Evolutionary conservation across 2,329 filamentous ascomycete genomes (phyloP), one percentile per base, ranked within the genome.

Genomic region (Trichophyton rubrum): DNA sequence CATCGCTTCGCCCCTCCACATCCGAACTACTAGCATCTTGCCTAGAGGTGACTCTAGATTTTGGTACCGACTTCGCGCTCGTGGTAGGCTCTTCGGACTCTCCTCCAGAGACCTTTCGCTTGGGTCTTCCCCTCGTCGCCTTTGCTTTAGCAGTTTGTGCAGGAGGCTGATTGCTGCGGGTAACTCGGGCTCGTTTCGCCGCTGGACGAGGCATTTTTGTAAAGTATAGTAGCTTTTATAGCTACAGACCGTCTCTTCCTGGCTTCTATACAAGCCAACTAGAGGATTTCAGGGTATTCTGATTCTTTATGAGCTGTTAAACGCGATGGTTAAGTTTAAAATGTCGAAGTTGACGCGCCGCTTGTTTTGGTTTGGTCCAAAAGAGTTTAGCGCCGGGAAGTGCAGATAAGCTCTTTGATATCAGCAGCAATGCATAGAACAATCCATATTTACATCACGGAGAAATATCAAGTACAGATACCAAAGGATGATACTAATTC

Each of bases 301-400:
- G 22, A 7, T 5, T 30, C 22, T 11, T 27, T 15, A 24, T 30
- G 45, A 51, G 45, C 20, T 20, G 33, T 55, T 27, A 2, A 8
- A 35, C 51, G 51, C 51, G 51, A n/a, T 38, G 4, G 9, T 35
- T 35, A 15, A 33, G n/a, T 3, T 30, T 9, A 33, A 35, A 17
- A 20, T 35, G 51, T 35, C 17, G 15, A 55, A 55, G 51, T 47
- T 55, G 51, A 55, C 51, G 51, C 51, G 51, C 51, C 27, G 8
- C 45, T 51, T 55, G 51, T 55, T 55, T 55, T 55, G 51, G 33
- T 55, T 35, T 27, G 27, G 15, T 27, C 51, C n/a, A n/a, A 55
- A 55, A 35, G 24, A 27, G 51, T n/a, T 20, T 55, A 55, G 51
- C 51, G 51, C 9, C n/a, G 27, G 49, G 15, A n/a, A 55, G 27